Conservation (phyloP, 345 rosid genomes). For the Eucalyptus cloeziana region DNA sequence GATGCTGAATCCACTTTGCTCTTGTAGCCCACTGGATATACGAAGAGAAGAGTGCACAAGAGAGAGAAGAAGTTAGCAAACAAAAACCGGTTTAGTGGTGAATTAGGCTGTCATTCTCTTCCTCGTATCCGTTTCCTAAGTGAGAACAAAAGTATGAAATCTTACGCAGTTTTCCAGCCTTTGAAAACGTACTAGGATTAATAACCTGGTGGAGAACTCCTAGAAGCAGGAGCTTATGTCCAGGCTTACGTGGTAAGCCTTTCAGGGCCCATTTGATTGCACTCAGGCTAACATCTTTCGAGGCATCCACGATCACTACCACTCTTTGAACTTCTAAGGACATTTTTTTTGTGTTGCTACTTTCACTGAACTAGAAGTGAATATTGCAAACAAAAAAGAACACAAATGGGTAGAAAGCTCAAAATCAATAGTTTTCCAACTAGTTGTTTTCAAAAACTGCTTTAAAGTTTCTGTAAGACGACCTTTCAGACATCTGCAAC, state of each 20-base stretch:
- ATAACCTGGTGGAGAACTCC: slow-evolving; percentile 49
- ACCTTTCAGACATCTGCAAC: neutral
- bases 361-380: neutral
- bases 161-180: slow-evolving; percentile 19
- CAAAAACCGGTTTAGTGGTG: neutral
- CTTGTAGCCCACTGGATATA: slow-evolving; percentile 41
- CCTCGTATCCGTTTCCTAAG: neutral
- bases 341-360: slow-evolving; percentile 4
- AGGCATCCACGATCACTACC: slow-evolving; percentile 40
- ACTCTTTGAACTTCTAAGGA: slow-evolving; percentile 13
- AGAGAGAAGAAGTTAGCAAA: neutral
- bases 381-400: neutral
- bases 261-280: slow-evolving; percentile 8
- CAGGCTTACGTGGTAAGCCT: slow-evolving; percentile 26
- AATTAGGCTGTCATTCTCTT: neutral
- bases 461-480: neutral
- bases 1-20: slow-evolving; percentile 33
- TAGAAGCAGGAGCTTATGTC: slow-evolving; percentile 26
- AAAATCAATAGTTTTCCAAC: neutral
- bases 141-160: neutral
- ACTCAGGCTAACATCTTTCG: slow-evolving; percentile 17
- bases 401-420: neutral
- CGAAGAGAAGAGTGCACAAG: neutral
- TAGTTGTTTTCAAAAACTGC: neutral
- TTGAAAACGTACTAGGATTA: slow-evolving; percentile 54